Evolutionary conservation across 2,329 filamentous ascomycete species (phyloP).

Genomic region (Tolypocladium guangdongense): DNA sequence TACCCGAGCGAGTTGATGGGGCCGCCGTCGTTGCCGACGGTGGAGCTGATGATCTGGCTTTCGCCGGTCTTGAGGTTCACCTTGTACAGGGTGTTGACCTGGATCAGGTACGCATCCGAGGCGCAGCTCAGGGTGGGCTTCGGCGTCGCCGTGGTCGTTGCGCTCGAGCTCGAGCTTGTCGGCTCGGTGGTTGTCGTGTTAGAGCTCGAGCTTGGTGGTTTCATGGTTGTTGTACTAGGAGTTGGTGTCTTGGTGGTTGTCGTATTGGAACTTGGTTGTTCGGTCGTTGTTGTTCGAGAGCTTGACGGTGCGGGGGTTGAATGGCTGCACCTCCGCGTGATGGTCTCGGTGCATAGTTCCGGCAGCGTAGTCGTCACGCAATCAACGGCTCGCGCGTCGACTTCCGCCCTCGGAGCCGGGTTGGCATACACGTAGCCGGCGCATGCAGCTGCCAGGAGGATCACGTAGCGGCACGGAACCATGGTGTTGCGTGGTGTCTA

Average conservation of each 20-base stretch:
- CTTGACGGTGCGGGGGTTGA: not conserved
- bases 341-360: not conserved
- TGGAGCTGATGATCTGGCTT: not conserved
- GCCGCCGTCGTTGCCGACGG: not conserved
- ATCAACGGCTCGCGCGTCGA: not conserved
- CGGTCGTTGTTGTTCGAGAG: not conserved
- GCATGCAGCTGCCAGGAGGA: not conserved
- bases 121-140: not conserved
- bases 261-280: not conserved
- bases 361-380: not conserved
- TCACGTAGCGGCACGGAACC: not conserved
- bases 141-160: not conserved
- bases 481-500: not conserved
- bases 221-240: not conserved
- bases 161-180: not conserved
- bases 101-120: not conserved
- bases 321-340: not conserved
- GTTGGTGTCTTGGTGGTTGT: not conserved
- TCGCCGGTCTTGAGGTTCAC: not conserved
- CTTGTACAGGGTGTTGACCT: not conserved
- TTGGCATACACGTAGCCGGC: not conserved
- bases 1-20: not conserved
- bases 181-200: not conserved
- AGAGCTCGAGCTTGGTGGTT: not conserved
- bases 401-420: not conserved